Conservation (phyloP, 108 stramenopile genomes). For the Nannochloropsis oceanica region DNA sequence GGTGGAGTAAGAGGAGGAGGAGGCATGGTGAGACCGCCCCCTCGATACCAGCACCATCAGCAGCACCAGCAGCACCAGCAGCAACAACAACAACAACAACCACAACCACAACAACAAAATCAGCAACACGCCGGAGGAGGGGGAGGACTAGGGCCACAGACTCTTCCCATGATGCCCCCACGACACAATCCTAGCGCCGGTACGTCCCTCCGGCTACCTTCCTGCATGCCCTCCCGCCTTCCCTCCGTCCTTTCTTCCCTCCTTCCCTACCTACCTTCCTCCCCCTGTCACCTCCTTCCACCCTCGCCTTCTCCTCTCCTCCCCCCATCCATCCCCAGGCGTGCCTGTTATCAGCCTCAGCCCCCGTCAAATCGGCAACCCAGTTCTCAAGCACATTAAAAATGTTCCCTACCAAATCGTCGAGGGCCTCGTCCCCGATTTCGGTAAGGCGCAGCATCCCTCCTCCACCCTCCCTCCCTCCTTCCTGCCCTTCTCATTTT, state of each 20-base stretch:
- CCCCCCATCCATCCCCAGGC: neutral
- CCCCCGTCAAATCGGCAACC: constrained; percentile 32
- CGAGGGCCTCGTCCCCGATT: constrained; percentile 31
- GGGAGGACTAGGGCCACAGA: no score
- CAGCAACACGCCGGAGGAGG: no score
- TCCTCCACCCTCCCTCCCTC: neutral
- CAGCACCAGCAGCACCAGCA: no score
- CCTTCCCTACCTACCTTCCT: neutral
- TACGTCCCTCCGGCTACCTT: neutral
- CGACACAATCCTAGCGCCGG: neutral
- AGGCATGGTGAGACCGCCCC: no score
- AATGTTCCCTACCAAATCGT: constrained; percentile 30
- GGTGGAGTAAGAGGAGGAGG: neutral
- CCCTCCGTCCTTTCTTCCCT: neutral
- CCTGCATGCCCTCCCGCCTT: neutral
- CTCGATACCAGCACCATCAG: no score
- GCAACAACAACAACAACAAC: no score
- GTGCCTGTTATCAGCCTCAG: neutral
- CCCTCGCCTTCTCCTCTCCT: neutral
- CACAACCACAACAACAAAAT: no score
- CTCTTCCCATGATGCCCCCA: neutral
- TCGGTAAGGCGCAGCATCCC: neutral
- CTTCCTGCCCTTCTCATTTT: neutral
- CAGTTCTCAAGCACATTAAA: constrained; percentile 22
- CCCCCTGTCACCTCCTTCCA: neutral